Conservation (phyloP, 2,329 filamentous ascomycete species). For the Colletotrichum higginsianum region DNA sequence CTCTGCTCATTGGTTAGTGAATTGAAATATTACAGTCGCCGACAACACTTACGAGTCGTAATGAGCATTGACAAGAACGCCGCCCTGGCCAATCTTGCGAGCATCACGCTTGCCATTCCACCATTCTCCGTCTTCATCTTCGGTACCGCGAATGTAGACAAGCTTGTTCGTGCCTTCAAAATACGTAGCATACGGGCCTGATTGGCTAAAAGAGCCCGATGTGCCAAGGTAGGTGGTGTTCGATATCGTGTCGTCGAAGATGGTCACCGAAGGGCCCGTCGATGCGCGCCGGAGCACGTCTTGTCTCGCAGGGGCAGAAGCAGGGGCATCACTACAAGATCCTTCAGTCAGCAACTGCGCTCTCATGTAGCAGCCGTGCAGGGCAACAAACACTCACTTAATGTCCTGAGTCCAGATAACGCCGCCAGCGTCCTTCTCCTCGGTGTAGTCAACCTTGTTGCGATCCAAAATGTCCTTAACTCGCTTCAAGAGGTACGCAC, state of each 20-base stretch:
- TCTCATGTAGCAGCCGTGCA: too few relatives aligned
- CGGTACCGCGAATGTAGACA: slow-evolving; percentile 87
- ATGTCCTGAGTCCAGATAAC: slow-evolving; percentile 47
- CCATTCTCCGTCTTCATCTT: slow-evolving; percentile 82
- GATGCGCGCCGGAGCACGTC: slow-evolving; percentile 37
- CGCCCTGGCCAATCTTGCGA: slow-evolving; percentile 73
- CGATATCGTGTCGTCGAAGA: slow-evolving; percentile 84
- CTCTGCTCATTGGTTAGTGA: slow-evolving; percentile 63
- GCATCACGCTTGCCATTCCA: slow-evolving; percentile 69
- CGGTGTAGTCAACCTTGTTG: slow-evolving; percentile 68
- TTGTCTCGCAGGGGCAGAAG: neutral
- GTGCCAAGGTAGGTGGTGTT: slow-evolving; percentile 76
- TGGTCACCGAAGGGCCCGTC: slow-evolving; percentile 64
- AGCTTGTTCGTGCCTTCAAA: slow-evolving; percentile 95
- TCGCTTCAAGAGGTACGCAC: slow-evolving; percentile 80
- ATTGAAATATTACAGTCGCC: neutral
- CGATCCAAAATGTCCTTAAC: slow-evolving; percentile 78
- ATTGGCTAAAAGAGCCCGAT: neutral
- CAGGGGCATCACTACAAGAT: slow-evolving; percentile 1
- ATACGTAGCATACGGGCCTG: slow-evolving; percentile 70
- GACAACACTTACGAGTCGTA: slow-evolving; percentile 76
- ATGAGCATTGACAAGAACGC: slow-evolving; percentile 94
- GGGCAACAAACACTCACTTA: slow-evolving; percentile 31
- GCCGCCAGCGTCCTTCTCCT: slow-evolving; percentile 54
- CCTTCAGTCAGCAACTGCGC: neutral